Conservation (phyloP, 1,284 basidiomycete genomes). For the Vanrija pseudolonga region DNA sequence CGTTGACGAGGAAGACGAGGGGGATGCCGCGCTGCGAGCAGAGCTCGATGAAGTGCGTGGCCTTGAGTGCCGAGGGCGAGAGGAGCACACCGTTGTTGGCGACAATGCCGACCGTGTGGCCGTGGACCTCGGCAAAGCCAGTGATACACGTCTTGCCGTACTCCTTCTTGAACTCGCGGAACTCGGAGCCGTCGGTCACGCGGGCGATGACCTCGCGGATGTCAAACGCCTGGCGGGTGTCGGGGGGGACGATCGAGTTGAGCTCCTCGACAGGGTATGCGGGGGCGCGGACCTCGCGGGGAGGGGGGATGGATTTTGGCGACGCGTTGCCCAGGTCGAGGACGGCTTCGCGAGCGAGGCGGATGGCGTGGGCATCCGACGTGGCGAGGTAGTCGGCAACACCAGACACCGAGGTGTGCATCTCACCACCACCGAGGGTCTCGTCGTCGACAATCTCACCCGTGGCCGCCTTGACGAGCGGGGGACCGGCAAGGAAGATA, state of each 20-base stretch:
- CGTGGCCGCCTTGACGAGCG: conserved; percentile 89
- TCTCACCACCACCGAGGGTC: conserved; percentile 71
- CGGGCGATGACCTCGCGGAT: conserved; percentile 91
- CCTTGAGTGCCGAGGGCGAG: conserved; percentile 87
- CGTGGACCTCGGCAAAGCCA: conserved; percentile 86
- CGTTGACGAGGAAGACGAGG: conserved; percentile 88
- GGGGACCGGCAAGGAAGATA: conserved; percentile 94
- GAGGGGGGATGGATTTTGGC: background rate
- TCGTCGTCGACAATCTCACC: conserved; percentile 92
- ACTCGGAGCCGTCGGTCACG: conserved; percentile 83
- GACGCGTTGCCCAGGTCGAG: conserved; percentile 62
- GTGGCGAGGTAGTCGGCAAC: conserved; percentile 88
- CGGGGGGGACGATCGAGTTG: conserved; percentile 86
- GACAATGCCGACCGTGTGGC: conserved; percentile 77
- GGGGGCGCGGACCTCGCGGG: conserved; percentile 52
- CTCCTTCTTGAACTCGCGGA: conserved; percentile 93
- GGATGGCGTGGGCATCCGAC: conserved; percentile 83
- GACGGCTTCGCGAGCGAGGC: conserved; percentile 75
- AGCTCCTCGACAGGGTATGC: conserved; percentile 76
- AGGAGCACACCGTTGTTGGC: conserved; percentile 94
- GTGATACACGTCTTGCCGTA: conserved; percentile 88
- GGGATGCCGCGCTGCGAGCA: conserved; percentile 89
- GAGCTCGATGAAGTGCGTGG: conserved; percentile 90
- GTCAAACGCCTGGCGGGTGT: conserved; percentile 81
- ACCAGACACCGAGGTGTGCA: conserved; percentile 91